Percentiles rank a stretch among this genome's conserved stretches.
Evolutionary conservation across 1,284 basidiomycete genomes (phyloP).

Genomic region (Papiliotrema terrestris): DNA sequence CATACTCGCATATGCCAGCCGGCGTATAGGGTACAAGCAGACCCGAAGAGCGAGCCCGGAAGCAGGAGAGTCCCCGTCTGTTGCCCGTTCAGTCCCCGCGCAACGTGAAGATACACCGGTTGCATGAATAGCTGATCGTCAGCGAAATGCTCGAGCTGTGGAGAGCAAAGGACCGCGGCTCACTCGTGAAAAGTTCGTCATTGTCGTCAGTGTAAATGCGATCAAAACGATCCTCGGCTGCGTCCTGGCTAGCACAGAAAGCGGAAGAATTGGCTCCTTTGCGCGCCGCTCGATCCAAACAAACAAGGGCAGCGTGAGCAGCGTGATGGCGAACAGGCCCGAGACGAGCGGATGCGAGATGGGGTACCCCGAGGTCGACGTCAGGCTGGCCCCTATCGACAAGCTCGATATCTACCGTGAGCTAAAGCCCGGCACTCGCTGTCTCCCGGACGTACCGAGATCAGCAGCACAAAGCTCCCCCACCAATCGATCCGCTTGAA

Average conservation of each 20-base stretch:
- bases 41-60: constrained; percentile 24
- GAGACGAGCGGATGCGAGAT: constrained; percentile 22
- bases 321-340: constrained; percentile 9
- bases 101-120: constrained; percentile 34
- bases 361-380: constrained; percentile 23
- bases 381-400: constrained; percentile 24
- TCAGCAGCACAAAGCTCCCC: constrained; percentile 16
- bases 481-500: constrained; percentile 24
- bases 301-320: constrained; percentile 20
- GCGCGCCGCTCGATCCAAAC: constrained; percentile 22
- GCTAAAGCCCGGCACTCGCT: not conserved
- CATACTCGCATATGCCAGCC: constrained; percentile 33
- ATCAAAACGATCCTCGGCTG: constrained; percentile 22
- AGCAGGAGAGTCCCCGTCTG: constrained; percentile 27
- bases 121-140: constrained; percentile 26
- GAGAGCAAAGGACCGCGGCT: not conserved
- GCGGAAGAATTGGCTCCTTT: constrained; percentile 28
- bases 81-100: constrained; percentile 23
- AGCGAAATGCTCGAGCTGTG: not conserved
- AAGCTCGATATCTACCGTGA: constrained; percentile 21
- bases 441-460: not conserved
- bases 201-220: constrained; percentile 21
- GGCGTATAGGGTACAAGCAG: constrained; percentile 27
- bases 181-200: constrained; percentile 23
- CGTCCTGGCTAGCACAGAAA: constrained; percentile 18